These are phyloP conservation scores for Lizonia empirigonia DNA, from an alignment of 2,329 filamentous ascomycete species.

Conservation along the genomic window DNA sequence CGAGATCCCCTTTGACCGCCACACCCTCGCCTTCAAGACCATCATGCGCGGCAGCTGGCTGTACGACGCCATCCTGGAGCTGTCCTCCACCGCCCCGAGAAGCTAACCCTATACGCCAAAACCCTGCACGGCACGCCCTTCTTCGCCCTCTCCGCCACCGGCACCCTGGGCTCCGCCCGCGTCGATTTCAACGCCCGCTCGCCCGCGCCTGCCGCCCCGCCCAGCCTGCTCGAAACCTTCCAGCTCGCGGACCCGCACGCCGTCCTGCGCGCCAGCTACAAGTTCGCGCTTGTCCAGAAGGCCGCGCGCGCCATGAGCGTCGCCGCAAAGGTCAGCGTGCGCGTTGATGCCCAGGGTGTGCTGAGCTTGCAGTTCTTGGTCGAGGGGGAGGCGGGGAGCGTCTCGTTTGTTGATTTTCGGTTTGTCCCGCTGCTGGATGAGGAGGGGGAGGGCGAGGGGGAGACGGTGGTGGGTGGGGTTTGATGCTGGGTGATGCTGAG, in stretches of 20 bases:
- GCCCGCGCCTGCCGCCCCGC: slow-evolving; percentile 19
- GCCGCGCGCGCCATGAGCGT: slow-evolving; percentile 91
- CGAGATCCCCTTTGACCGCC: slow-evolving; percentile 86
- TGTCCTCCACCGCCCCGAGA: slow-evolving; percentile 71
- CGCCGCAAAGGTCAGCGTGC: slow-evolving; percentile 88
- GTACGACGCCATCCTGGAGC: slow-evolving; percentile 73
- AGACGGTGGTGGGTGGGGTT: no score
- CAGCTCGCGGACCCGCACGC: slow-evolving; percentile 55
- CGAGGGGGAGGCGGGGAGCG: slow-evolving; percentile 70
- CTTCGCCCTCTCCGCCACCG: slow-evolving; percentile 73
- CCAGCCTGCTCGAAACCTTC: slow-evolving; percentile 72
- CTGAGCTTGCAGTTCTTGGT: slow-evolving; percentile 97
- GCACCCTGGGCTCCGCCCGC: slow-evolving; percentile 63
- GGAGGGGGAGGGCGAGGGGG: slow-evolving; percentile 50
- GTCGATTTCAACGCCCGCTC: slow-evolving; percentile 63
- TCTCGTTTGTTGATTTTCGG: slow-evolving; percentile 81
- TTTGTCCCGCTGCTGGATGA: slow-evolving; percentile 76
- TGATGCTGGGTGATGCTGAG: slow-evolving; percentile 25
- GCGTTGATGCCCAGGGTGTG: slow-evolving; percentile 87
- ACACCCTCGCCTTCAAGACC: slow-evolving; percentile 83
- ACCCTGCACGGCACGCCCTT: slow-evolving; percentile 58
- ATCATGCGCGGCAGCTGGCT: slow-evolving; percentile 85
- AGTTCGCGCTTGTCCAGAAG: slow-evolving; percentile 83
- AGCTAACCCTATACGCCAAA: slow-evolving; percentile 64
- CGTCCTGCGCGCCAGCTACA: slow-evolving; percentile 68